phyloP scores from a whole-genome alignment of 331 rosid genomes.

The Telfairia occidentalis region DNA sequence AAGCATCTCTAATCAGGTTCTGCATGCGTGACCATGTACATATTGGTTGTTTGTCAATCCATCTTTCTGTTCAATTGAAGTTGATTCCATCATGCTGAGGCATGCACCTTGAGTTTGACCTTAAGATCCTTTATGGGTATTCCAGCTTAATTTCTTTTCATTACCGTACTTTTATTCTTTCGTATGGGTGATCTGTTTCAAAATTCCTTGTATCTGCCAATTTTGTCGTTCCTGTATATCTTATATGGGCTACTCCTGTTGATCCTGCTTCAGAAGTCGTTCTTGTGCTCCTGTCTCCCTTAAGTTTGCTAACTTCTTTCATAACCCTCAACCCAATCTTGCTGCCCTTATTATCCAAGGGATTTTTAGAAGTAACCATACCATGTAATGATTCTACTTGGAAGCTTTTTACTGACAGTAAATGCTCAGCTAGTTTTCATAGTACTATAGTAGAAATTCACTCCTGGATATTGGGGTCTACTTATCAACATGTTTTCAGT shows the following conservation, averaged over 20 bases:
- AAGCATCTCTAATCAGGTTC: background rate
- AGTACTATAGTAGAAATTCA: background rate
- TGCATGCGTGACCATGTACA: background rate
- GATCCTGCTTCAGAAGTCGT: background rate
- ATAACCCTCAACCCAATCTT: background rate
- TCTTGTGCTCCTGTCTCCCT: background rate
- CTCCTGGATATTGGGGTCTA: background rate
- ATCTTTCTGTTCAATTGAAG: background rate
- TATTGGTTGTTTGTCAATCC: background rate
- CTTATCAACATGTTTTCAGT: no score
- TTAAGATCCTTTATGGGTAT: background rate
- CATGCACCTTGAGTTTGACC: background rate
- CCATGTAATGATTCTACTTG: background rate
- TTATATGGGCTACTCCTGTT: background rate
- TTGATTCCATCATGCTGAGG: background rate
- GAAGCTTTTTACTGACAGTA: background rate
- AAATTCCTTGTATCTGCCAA: background rate
- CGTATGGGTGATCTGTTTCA: background rate
- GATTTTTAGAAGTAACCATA: background rate
- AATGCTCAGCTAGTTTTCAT: background rate
- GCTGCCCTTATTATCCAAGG: background rate
- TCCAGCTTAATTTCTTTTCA: background rate
- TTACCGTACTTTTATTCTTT: background rate
- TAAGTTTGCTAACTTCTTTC: background rate
- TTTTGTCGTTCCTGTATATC: background rate